These are phyloP conservation scores for Skeletonema tropicum DNA, from an alignment of 108 stramenopile species.

Conservation along the genomic window DNA sequence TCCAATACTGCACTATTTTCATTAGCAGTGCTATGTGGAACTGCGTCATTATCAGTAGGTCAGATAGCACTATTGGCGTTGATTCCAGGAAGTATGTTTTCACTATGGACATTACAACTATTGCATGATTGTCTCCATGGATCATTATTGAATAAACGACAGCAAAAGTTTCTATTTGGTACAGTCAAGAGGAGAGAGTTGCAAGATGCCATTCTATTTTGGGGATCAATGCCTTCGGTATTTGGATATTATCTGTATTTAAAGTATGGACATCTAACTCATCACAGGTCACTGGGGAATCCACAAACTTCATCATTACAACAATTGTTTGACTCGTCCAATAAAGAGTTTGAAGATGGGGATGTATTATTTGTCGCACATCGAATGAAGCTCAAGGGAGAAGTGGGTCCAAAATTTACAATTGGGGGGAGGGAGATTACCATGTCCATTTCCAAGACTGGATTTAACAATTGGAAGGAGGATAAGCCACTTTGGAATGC, in stretches of 20 bases:
- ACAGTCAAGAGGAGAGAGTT: conserved; percentile 41
- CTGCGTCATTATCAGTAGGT: conserved; percentile 1
- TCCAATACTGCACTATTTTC: conserved; percentile 55
- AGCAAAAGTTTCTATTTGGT: conserved; percentile 5
- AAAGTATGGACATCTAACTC: conserved; percentile 74
- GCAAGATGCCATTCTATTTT: conserved; percentile 63
- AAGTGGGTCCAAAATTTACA: conserved; percentile 61
- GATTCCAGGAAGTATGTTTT: conserved; percentile 73
- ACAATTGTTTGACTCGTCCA: conserved; percentile 64
- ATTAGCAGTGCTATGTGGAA: conserved; percentile 48
- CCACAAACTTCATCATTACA: conserved; percentile 48
- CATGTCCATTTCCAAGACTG: conserved; percentile 66
- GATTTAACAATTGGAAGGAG: conserved; percentile 64
- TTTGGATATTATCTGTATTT: conserved; percentile 84
- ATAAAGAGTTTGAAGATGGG: conserved; percentile 78
- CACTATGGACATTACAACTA: conserved; percentile 79
- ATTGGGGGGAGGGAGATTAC: conserved; percentile 37
- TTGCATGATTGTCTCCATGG: conserved; percentile 74
- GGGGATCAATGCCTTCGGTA: conserved; percentile 71
- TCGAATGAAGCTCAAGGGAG: conserved; percentile 76
- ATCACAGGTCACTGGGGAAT: conserved; percentile 74
- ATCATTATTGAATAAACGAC: conserved; percentile 53
- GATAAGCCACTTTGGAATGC: conserved; percentile 54
- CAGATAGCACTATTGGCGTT: conserved; percentile 49
- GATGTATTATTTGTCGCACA: conserved; percentile 84